These are phyloP conservation scores for Pisolithus thermaeus DNA, from an alignment of 1,284 basidiomycete genomes.

Conservation along the genomic window DNA sequence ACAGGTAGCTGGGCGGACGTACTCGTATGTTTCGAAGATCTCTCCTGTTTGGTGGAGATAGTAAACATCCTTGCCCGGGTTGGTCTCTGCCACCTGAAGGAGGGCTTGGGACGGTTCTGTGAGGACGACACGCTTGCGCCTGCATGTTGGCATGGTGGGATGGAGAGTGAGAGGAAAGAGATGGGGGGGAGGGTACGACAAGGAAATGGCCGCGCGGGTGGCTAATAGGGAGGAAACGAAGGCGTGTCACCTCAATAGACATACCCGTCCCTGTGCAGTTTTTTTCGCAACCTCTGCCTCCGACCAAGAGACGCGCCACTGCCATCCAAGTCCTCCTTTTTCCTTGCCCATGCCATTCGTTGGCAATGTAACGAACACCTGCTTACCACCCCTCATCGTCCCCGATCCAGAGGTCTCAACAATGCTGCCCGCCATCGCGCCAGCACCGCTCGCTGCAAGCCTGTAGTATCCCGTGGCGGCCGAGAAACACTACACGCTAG, in stretches of 20 bases:
- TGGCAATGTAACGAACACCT: slow-evolving; percentile 1
- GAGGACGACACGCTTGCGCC: slow-evolving; percentile 86
- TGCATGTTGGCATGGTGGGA: slow-evolving; percentile 76
- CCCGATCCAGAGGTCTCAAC: neutral
- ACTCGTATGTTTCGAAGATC: slow-evolving; percentile 95
- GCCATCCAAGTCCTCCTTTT: slow-evolving; percentile 9
- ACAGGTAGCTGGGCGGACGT: slow-evolving; percentile 29
- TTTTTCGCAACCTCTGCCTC: slow-evolving; percentile 21
- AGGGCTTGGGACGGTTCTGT: slow-evolving; percentile 69
- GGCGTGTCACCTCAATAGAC: slow-evolving; percentile 27
- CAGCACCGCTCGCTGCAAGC: neutral
- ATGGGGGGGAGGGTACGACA: slow-evolving; percentile 30
- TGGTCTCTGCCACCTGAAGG: slow-evolving; percentile 54
- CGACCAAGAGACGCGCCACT: slow-evolving; percentile 17
- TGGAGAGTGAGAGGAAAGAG: slow-evolving; percentile 18
- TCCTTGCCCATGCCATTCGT: slow-evolving; percentile 2
- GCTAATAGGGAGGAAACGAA: slow-evolving; percentile 38
- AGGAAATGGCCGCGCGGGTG: slow-evolving; percentile 32
- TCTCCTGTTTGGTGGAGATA: slow-evolving; percentile 91
- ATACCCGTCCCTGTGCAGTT: slow-evolving; percentile 33
- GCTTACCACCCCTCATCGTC: slow-evolving; percentile 8
- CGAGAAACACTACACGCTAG: neutral
- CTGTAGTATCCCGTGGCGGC: neutral
- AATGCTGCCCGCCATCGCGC: neutral
- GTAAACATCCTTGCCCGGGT: slow-evolving; percentile 74